These are phyloP conservation scores for Podosphaera leucotricha DNA, from an alignment of 2,329 filamentous ascomycete genomes.

Conservation along the genomic window DNA sequence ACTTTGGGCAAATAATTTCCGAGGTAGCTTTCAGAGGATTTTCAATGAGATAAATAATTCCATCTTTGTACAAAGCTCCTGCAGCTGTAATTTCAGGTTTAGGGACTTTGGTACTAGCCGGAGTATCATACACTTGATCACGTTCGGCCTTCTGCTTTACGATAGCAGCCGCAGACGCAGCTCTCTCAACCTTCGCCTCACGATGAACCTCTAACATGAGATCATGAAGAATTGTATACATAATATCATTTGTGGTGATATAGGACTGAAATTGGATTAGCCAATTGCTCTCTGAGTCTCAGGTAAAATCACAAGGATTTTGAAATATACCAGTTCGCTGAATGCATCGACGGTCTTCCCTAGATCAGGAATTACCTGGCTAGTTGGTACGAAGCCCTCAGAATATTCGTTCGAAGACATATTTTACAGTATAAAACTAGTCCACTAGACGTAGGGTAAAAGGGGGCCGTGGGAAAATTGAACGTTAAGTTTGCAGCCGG, in stretches of 20 bases:
- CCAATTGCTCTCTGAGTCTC: neutral
- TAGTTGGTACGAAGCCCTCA: conserved; percentile 14
- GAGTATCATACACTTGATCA: conserved; percentile 11
- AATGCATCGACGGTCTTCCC: conserved; percentile 20
- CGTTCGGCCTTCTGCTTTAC: conserved; percentile 27
- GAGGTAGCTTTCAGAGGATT: conserved; percentile 48
- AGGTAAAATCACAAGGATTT: conserved; percentile 1
- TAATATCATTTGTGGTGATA: conserved; percentile 46
- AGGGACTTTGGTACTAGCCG: conserved; percentile 20
- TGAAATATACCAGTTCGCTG: conserved; percentile 30
- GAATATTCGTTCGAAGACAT: conserved; percentile 4
- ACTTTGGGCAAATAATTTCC: conserved; percentile 51
- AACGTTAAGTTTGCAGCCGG: neutral
- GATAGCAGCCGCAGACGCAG: conserved; percentile 37
- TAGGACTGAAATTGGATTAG: conserved; percentile 24
- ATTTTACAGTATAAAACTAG: neutral
- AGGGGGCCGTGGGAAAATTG: neutral
- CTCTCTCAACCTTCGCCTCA: conserved; percentile 53
- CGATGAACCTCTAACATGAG: conserved; percentile 52
- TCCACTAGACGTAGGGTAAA: neutral
- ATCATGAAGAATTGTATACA: conserved; percentile 58
- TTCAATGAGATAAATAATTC: conserved; percentile 41
- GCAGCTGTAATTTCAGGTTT: conserved; percentile 43
- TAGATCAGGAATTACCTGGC: conserved; percentile 26
- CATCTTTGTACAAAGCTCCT: conserved; percentile 47